Conservation (phyloP, 2,329 filamentous ascomycete species). For the Aureobasidium pullulans region DNA sequence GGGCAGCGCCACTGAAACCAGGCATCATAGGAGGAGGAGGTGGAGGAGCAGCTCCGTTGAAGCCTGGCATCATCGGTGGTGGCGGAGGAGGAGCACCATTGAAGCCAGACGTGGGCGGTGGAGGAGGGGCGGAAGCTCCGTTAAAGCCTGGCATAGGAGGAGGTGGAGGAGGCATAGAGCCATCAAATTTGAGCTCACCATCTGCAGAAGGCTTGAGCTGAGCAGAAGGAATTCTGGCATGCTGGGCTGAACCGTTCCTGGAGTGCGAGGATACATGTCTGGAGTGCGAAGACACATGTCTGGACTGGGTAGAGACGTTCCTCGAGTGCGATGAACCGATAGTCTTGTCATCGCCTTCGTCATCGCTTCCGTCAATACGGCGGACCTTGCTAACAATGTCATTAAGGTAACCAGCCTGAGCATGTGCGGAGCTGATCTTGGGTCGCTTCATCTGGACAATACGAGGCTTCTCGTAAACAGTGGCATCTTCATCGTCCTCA, state of each 20-base stretch:
- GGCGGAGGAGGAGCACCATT: constrained; percentile 34
- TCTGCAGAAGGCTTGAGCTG: neutral
- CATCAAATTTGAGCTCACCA: constrained; percentile 28
- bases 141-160: constrained; percentile 23
- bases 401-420: constrained; percentile 52
- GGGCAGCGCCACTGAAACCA: constrained; percentile 31
- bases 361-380: constrained; percentile 65
- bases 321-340: constrained; percentile 65
- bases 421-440: constrained; percentile 43
- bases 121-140: neutral
- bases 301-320: constrained; percentile 41
- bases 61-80: constrained; percentile 40
- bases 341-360: constrained; percentile 62
- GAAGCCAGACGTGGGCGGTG: constrained; percentile 19
- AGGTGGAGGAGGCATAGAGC: constrained; percentile 24
- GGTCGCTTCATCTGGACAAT: constrained; percentile 74
- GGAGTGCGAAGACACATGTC: neutral
- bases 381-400: constrained; percentile 59
- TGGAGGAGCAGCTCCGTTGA: constrained; percentile 42
- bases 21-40: constrained; percentile 39
- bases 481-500: constrained; percentile 52
- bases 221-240: neutral
- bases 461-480: constrained; percentile 70
- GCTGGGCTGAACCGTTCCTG: neutral
- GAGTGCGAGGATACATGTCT: neutral